phyloP scores from a whole-genome alignment of 768 basidiomycete genomes.

The Mrakia gelida region DNA sequence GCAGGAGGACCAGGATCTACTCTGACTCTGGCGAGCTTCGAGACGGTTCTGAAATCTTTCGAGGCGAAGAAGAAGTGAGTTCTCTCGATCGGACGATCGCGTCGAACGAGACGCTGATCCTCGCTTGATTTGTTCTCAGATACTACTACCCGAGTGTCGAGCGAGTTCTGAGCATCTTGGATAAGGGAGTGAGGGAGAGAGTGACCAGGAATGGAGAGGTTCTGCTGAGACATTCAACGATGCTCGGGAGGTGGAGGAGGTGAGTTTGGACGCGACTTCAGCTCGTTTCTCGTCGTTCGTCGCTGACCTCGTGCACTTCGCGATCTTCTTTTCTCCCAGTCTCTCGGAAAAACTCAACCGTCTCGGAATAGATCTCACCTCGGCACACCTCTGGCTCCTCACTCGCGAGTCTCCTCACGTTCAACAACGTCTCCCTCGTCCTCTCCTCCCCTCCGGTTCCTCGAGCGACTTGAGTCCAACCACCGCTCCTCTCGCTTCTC shows the following conservation, averaged over 20 bases:
- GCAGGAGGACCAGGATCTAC: background rate
- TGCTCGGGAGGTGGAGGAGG: background rate
- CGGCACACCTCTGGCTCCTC: constrained; percentile 21
- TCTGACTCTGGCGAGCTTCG: constrained; percentile 58
- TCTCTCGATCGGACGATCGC: background rate
- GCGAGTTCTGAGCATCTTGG: constrained; percentile 87
- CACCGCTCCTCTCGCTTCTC: background rate
- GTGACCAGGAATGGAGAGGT: constrained; percentile 97
- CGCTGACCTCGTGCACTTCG: background rate
- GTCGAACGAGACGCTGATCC: background rate
- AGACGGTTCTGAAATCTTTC: constrained; percentile 50
- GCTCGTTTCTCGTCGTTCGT: no score
- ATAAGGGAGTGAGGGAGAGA: constrained; percentile 86
- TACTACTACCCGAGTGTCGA: constrained; percentile 92
- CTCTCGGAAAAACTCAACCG: constrained; percentile 8
- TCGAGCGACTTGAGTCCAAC: background rate
- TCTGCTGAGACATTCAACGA: constrained; percentile 55
- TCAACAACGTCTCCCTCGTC: background rate
- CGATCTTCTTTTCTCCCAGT: background rate
- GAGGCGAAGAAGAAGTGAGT: constrained; percentile 34
- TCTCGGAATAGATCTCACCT: background rate
- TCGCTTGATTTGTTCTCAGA: constrained; percentile 47
- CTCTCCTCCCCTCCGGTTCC: background rate
- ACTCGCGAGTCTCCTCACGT: background rate
- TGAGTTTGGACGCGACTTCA: background rate